Conservation (phyloP, 192 early-diverging fungal genomes). For the Spinellus fusiger region DNA sequence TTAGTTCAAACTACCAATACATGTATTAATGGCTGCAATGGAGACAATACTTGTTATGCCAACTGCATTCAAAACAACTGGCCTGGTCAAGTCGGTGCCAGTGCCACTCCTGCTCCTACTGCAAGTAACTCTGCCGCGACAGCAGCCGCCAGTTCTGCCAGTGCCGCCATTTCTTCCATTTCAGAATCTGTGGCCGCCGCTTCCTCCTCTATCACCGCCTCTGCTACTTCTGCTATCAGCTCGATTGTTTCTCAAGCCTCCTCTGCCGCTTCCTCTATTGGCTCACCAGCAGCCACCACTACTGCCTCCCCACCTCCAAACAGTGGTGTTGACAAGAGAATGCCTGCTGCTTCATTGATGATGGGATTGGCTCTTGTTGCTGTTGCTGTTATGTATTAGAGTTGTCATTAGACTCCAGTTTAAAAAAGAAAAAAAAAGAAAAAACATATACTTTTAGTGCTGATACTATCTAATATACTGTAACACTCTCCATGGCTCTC, state of each 20-base stretch:
- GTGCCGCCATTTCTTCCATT: neutral
- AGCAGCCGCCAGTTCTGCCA: neutral
- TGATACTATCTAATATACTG: too few relatives aligned
- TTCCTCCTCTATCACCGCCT: neutral
- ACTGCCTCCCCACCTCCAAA: neutral
- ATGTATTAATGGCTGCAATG: conserved; percentile 2
- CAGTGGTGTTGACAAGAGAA: neutral
- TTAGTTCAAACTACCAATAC: neutral
- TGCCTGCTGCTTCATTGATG: neutral
- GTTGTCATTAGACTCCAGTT: neutral
- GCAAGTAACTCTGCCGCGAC: neutral
- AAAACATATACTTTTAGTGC: neutral
- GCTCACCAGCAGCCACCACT: neutral
- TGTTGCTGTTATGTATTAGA: neutral
- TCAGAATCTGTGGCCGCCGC: neutral
- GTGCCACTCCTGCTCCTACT: neutral
- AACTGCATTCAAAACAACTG: conserved; percentile 7
- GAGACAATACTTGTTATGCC: neutral
- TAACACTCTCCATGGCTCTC: too few relatives aligned
- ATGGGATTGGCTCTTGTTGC: neutral
- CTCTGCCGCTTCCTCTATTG: neutral
- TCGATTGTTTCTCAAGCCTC: neutral
- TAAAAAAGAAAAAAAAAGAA: neutral
- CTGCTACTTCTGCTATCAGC: neutral
- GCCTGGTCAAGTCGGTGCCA: neutral